phyloP scores from a whole-genome alignment of 139 green algal species.

The Tetradesmus obliquus region DNA sequence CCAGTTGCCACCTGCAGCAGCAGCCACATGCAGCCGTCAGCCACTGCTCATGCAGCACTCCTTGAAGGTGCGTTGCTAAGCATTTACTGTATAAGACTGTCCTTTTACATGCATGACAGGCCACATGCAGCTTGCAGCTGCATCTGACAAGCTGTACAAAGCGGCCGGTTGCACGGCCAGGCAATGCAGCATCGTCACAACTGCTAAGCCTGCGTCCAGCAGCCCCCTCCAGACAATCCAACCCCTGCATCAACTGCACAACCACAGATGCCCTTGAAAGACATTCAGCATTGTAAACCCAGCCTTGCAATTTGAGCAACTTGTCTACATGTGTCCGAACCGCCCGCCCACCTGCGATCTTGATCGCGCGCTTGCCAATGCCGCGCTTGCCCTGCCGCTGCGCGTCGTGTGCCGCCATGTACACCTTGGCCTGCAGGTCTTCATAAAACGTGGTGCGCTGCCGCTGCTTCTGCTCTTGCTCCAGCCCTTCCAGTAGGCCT shows the following conservation, averaged over 20 bases:
- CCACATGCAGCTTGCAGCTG: background rate
- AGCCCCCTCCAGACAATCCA: too few species aligned
- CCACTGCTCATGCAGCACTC: background rate
- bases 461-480: slow-evolving; percentile 51
- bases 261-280: background rate
- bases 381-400: slow-evolving; percentile 58
- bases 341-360: slow-evolving; percentile 56
- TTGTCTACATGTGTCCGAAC: background rate
- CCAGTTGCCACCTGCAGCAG: slow-evolving; percentile 72
- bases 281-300: too few species aligned
- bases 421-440: slow-evolving; percentile 69
- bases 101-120: background rate
- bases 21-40: background rate
- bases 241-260: slow-evolving; percentile 4
- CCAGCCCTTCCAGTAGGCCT: slow-evolving; percentile 69
- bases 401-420: slow-evolving; percentile 61
- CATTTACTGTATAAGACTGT: background rate
- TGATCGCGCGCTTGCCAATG: slow-evolving; percentile 58
- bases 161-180: too few species aligned
- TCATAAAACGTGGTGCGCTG: slow-evolving; percentile 73
- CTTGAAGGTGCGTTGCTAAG: background rate
- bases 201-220: too few species aligned
- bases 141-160: too few species aligned
- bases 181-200: too few species aligned
- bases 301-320: background rate